Evolutionary conservation across 345 rosid species (phyloP).

Genomic region (Pelargonium nanum): DNA sequence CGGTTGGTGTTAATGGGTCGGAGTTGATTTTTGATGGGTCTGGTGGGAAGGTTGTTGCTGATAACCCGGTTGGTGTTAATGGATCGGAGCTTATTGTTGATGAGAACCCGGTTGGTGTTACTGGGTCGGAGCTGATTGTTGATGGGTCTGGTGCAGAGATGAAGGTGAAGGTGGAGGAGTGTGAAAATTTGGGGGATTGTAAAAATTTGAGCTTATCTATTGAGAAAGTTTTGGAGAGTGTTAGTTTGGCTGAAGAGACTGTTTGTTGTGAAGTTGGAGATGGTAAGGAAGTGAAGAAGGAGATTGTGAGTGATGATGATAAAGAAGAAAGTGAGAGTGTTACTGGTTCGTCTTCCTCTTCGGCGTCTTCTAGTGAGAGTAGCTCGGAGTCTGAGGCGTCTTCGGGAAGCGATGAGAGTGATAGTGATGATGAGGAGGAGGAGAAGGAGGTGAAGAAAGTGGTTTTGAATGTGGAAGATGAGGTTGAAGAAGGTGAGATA

Average conservation of each 20-base stretch:
- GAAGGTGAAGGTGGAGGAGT: conserved; percentile 25
- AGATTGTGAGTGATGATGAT: conserved; percentile 11
- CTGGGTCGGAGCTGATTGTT: conserved; percentile 6
- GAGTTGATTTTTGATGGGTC: too few species aligned
- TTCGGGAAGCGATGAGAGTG: not conserved
- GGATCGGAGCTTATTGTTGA: too few species aligned
- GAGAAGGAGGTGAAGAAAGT: not conserved
- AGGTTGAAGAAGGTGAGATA: conserved; percentile 22
- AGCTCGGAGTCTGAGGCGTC: conserved; percentile 13
- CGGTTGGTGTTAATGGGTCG: too few species aligned
- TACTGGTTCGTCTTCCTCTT: conserved; percentile 32
- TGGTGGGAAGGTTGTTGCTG: not conserved
- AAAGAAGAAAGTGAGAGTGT: conserved; percentile 12
- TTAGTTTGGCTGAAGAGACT: conserved; percentile 22
- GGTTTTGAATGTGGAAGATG: conserved; percentile 1
- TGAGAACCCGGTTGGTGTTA: too few species aligned
- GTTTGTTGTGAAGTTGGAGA: not conserved
- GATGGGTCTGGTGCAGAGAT: conserved; percentile 14
- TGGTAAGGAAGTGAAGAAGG: conserved; percentile 14
- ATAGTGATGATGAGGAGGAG: conserved; percentile 1
- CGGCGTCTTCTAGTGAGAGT: conserved; percentile 27
- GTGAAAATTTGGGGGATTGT: conserved; percentile 18
- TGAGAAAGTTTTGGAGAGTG: conserved; percentile 38
- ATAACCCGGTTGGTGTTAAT: too few species aligned
- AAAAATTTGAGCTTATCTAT: conserved; percentile 30